Conservation (phyloP, 495 filamentous ascomycete species). For the Hyaloscypha hepaticicola region DNA sequence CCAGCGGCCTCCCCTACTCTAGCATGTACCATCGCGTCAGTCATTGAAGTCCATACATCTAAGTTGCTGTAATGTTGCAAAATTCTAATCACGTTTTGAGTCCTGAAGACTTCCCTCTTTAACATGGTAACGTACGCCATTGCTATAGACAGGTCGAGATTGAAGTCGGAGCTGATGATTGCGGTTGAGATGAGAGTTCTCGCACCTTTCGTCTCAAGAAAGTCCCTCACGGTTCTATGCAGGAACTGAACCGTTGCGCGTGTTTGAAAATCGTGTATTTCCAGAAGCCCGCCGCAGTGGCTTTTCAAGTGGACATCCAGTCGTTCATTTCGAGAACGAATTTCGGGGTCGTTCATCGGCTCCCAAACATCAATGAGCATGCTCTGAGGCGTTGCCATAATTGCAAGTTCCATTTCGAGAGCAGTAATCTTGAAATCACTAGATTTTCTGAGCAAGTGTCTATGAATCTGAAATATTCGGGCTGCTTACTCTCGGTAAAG, state of each 20-base stretch:
- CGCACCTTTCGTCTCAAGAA: not conserved
- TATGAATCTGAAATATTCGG: conserved; percentile 7
- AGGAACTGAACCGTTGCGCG: not conserved
- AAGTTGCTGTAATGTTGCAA: not conserved
- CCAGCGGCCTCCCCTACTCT: not conserved
- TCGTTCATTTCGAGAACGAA: conserved; percentile 1
- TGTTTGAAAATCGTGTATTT: not conserved
- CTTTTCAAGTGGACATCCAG: conserved; percentile 7
- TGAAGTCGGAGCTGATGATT: not conserved
- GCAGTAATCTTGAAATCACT: not conserved
- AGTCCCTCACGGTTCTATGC: conserved; percentile 13
- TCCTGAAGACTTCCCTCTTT: not conserved
- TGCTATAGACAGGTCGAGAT: not conserved
- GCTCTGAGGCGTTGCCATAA: not conserved
- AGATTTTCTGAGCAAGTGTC: not conserved
- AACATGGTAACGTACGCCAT: not conserved
- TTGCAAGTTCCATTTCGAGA: not conserved
- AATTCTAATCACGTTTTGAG: not conserved
- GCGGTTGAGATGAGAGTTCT: not conserved
- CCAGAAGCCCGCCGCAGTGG: conserved; percentile 6
- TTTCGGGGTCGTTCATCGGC: not conserved
- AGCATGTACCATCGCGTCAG: not conserved
- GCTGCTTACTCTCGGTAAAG: conserved; percentile 18
- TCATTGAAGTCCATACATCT: not conserved
- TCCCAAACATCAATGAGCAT: not conserved